phyloP scores from a whole-genome alignment of 352 stramenopile genomes.

The Phytophthora constricta region DNA sequence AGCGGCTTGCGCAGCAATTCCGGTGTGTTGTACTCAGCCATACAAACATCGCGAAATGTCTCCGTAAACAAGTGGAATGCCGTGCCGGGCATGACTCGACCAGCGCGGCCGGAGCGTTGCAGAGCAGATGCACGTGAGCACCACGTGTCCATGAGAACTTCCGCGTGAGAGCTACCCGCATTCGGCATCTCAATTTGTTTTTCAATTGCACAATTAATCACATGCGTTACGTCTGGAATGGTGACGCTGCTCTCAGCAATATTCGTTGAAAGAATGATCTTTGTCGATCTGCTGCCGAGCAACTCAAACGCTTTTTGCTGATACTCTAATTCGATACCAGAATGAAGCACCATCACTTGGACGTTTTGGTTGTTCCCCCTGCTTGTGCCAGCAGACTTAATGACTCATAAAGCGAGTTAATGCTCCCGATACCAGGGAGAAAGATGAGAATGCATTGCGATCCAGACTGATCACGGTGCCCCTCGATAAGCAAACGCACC shows the following conservation, averaged over 20 bases:
- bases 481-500: slow-evolving; percentile 59
- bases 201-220: slow-evolving; percentile 87
- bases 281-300: slow-evolving; percentile 60
- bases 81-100: slow-evolving; percentile 92
- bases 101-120: slow-evolving; percentile 88
- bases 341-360: slow-evolving; percentile 72
- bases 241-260: slow-evolving; percentile 98
- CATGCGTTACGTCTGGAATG: slow-evolving; percentile 93
- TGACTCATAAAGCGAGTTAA: slow-evolving; percentile 87
- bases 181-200: slow-evolving; percentile 89
- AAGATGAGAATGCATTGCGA: slow-evolving; percentile 95
- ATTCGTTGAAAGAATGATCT: slow-evolving; percentile 97
- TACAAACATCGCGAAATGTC: slow-evolving; percentile 67
- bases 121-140: slow-evolving; percentile 94
- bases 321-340: slow-evolving; percentile 74
- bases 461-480: slow-evolving; percentile 36
- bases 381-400: slow-evolving; percentile 48
- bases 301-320: slow-evolving; percentile 74
- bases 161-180: slow-evolving; percentile 61
- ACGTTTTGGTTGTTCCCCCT: slow-evolving; percentile 41
- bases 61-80: slow-evolving; percentile 91
- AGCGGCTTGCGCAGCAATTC: slow-evolving; percentile 86
- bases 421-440: slow-evolving; percentile 94
- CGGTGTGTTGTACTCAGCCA: slow-evolving; percentile 83
- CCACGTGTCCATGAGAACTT: slow-evolving; percentile 89